phyloP scores from a whole-genome alignment of 495 filamentous ascomycete species.

The Darksidea phi region DNA sequence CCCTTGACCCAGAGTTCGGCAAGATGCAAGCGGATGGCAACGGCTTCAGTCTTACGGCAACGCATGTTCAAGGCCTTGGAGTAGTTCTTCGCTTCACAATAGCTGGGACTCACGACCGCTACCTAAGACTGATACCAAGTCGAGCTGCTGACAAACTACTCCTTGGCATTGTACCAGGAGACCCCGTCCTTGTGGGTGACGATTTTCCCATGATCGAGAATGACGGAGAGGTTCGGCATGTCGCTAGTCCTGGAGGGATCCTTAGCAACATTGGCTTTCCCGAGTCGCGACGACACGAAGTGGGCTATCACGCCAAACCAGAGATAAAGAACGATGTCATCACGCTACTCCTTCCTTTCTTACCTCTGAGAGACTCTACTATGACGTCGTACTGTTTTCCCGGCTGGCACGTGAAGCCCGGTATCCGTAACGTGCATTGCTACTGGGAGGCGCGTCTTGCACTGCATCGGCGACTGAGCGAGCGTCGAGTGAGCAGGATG shows the following conservation, averaged over 20 bases:
- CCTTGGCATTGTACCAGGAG: neutral
- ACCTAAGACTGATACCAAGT: neutral
- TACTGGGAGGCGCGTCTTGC: neutral
- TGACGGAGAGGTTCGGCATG: neutral
- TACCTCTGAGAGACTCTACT: neutral
- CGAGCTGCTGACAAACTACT: neutral
- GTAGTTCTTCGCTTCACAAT: neutral
- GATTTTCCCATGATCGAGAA: neutral
- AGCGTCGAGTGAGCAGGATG: neutral
- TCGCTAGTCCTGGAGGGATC: neutral
- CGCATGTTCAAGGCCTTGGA: neutral
- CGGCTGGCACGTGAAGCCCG: neutral
- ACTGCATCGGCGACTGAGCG: neutral
- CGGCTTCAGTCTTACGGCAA: neutral
- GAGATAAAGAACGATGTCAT: neutral
- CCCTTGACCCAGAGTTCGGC: neutral
- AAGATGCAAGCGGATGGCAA: slow-evolving; percentile 1
- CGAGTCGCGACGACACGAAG: neutral
- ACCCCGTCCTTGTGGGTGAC: neutral
- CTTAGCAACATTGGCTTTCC: neutral
- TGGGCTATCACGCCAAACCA: neutral
- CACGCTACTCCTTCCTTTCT: neutral
- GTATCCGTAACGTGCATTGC: neutral
- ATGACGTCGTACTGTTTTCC: neutral
- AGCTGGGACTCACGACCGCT: neutral